Evolutionary conservation across 768 basidiomycete genomes (phyloP).

Genomic region (Hericium coralloides): DNA sequence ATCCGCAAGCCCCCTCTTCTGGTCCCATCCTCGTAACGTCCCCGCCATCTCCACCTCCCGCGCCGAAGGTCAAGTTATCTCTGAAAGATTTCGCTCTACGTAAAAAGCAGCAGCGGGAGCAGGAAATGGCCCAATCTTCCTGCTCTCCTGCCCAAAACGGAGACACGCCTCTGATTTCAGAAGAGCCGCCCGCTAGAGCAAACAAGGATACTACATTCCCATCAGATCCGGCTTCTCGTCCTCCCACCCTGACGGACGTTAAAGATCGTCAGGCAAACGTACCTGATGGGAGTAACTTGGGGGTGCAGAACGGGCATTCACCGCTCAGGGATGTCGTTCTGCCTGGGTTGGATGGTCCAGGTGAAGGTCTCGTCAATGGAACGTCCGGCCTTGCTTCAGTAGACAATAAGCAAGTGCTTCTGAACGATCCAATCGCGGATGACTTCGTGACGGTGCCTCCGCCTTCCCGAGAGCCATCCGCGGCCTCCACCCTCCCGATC

Average conservation of each 20-base stretch:
- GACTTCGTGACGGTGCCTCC: background rate
- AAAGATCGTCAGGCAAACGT: background rate
- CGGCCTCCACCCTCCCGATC: background rate
- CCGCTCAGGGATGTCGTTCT: background rate
- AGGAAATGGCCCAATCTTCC: slow-evolving; percentile 3
- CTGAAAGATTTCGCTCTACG: slow-evolving; percentile 14
- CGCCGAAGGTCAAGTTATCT: slow-evolving; percentile 16
- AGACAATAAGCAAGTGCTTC: too few species aligned
- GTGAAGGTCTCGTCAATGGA: too few species aligned
- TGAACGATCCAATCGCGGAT: too few species aligned
- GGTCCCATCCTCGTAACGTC: background rate
- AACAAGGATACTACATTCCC: background rate
- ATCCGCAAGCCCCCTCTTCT: background rate
- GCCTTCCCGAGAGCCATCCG: background rate
- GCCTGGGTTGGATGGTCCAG: too few species aligned
- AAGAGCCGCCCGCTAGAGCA: background rate
- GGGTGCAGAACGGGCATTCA: background rate
- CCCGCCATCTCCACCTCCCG: slow-evolving; percentile 1
- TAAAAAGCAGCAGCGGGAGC: slow-evolving; percentile 15
- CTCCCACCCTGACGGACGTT: background rate
- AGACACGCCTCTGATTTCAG: background rate
- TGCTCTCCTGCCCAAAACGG: background rate
- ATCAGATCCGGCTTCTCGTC: background rate
- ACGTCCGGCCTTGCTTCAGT: too few species aligned
- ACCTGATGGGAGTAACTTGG: background rate